Base-by-base conservation (phyloP, 2,329 filamentous ascomycete species). In the Phaeophleospora eucalypticola region DNA sequence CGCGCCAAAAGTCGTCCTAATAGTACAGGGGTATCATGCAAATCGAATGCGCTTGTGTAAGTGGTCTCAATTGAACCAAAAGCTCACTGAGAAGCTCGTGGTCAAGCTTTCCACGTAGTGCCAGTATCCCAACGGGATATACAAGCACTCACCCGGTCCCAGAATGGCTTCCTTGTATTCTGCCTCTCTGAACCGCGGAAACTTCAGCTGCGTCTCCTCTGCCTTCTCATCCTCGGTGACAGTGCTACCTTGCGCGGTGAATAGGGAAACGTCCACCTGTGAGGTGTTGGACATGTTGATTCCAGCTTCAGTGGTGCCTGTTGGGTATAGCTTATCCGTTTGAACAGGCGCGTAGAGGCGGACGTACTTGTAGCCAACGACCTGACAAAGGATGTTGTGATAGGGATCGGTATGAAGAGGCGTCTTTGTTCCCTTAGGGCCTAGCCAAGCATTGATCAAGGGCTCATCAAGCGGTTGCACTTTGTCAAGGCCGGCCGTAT, bases 121-220 rank as follows among this genome's bases (percentile, higher is more conserved):
- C 93, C 93, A 98, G 91, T 93, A 98, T 0, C 91, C 93, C 4
- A 88, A 77, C 0, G 93, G 93, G 43, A 98, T 87, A 64, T 95
- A 93, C 43, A 98, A 65, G 54, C 83, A 86, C 43, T 98, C 89
- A 0, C 91, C 93, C 1, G 86, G 84, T 21, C 78, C 80, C 4
- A 98, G 70, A 1, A 97, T 77, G 46, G 83, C 83, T 61, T 98
- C 93, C 27, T 86, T 69, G 62, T 85, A 91, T 44, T 78, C 71
- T 1, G 86, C 74, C 0, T 75, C 66, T 40, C 66, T 65, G 54
- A 94, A 87, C 0, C 68, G 65, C 1, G 78, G 76, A 65, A 73
- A 82, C 8, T 37, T 27, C 8, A 51, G 32, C 17, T 67, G 57
- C 14, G 66, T 66, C 4, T 61, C 47, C n/a, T 17, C 10, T 9